Evolutionary conservation across 2,329 filamentous ascomycete species (phyloP).

Genomic region (Claviceps maximensis): DNA sequence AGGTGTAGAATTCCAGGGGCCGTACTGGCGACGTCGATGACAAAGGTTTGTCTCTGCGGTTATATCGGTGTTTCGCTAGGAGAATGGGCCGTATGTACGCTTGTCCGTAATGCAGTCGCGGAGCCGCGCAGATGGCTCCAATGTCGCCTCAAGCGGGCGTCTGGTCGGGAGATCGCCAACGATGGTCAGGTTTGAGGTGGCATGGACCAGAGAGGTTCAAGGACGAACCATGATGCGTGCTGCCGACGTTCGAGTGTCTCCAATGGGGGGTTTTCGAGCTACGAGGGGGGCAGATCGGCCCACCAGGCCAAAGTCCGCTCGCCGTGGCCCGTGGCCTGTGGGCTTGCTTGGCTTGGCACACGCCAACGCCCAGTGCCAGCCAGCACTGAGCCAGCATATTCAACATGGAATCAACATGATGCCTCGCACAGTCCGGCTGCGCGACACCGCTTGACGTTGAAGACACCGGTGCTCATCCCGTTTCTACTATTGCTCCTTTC

Average conservation of each 20-base stretch:
- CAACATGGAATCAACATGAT: neutral
- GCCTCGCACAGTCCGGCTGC: neutral
- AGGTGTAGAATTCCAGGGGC: constrained; percentile 8
- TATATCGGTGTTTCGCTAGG: neutral
- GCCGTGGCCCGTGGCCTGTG: no score
- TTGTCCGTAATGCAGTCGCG: neutral
- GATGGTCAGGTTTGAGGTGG: neutral
- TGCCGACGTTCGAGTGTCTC: no score
- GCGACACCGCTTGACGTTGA: no score
- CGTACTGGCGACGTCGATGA: constrained; percentile 4
- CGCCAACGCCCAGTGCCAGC: neutral
- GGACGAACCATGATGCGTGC: neutral
- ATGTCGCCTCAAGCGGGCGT: constrained; percentile 1
- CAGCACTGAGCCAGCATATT: no score
- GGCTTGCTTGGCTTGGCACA: neutral
- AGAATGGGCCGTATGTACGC: neutral
- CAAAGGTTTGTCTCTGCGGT: neutral
- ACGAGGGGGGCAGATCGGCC: neutral
- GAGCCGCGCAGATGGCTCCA: neutral
- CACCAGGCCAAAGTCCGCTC: neutral
- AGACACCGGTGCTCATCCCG: no score
- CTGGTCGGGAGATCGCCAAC: neutral
- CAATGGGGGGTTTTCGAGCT: no score
- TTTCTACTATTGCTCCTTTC: no score
- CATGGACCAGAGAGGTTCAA: neutral